Evolutionary conservation across 148 eudicot species (phyloP).

Genomic region (Amaranthus palmeri): DNA sequence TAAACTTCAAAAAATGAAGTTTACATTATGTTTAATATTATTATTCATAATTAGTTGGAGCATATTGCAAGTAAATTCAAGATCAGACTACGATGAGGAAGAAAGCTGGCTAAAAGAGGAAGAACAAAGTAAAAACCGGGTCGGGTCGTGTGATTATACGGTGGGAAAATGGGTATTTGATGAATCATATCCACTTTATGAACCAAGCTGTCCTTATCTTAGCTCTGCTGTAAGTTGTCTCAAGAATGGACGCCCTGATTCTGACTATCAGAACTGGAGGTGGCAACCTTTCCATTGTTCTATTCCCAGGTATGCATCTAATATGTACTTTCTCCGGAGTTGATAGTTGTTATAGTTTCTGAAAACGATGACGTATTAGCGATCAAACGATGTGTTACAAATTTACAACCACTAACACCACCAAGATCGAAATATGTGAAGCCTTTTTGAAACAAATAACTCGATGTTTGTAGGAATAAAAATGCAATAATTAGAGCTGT

Average conservation of each 20-base stretch:
- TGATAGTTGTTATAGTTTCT: no score
- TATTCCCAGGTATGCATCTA: conserved; percentile 49
- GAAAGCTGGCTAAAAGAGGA: conserved; percentile 34
- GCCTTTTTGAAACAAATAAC: no score
- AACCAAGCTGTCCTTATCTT: conserved; percentile 67
- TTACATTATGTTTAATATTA: background rate
- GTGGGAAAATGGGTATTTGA: conserved; percentile 79
- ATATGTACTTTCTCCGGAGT: no score
- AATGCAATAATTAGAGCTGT: no score
- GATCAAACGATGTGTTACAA: no score
- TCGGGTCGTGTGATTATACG: conserved; percentile 44
- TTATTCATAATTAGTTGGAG: background rate
- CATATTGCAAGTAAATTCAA: conserved; percentile 6
- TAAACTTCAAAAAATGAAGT: background rate
- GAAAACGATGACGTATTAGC: no score
- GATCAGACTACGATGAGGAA: conserved; percentile 42
- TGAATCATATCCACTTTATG: conserved; percentile 71
- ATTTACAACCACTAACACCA: no score
- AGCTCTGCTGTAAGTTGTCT: conserved; percentile 56
- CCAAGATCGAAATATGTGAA: no score
- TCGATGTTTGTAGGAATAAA: no score
- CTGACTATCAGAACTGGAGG: conserved; percentile 69
- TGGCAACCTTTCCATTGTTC: conserved; percentile 74
- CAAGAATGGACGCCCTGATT: conserved; percentile 81
- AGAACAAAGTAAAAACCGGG: conserved; percentile 28